Evolutionary conservation across 108 stramenopile species (phyloP), one percentile per base, ranked within the genome.

Genomic region (Skeletonema marinoi): DNA sequence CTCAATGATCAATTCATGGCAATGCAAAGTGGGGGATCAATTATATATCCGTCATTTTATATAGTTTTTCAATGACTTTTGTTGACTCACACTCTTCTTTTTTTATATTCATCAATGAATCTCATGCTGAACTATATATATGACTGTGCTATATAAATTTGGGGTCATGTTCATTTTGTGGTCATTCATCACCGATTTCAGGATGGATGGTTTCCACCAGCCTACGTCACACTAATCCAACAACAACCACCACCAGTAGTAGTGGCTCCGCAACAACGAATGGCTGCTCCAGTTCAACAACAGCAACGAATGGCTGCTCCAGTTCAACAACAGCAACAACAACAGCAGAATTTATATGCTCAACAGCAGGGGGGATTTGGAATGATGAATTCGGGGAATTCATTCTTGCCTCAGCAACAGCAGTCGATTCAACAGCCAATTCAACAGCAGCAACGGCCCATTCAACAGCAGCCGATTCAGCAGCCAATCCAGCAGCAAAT

Each of bases 121-220:
- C 21, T 36, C 32, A 42, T 46, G 13, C 25, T 25, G 25, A 25
- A 19, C 75, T 69, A 11, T 76, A 32, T 50, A 29, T 35, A 50
- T 32, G 25, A 25, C 25, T 38, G 21, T 68, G 46, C 56, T 32
- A 6, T 32, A 2, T 32, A n/a, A n/a, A n/a, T n/a, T n/a, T n/a
- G n/a, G n/a, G n/a, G n/a, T n/a, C 9, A n/a, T 44, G 6, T 68
- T 32, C 44, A 32, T 2, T 16, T 59, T 31, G 93, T 87, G 11
- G 81, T 5, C 33, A 35, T 35, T 35, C 33, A 41, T 41, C 39
- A 41, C 11, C 39, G 19, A 8, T 56, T 56, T 25, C 9, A 78
- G 73, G 90, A 91, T 67, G 92, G 94, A 41, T 93, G 92, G 92
- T 93, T 95, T 73, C 94, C 94, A 30, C 92, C 94, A 14, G 72